Base-by-base conservation (phyloP, 306 rosid genomes). In the Pyrus bretschneideri region DNA sequence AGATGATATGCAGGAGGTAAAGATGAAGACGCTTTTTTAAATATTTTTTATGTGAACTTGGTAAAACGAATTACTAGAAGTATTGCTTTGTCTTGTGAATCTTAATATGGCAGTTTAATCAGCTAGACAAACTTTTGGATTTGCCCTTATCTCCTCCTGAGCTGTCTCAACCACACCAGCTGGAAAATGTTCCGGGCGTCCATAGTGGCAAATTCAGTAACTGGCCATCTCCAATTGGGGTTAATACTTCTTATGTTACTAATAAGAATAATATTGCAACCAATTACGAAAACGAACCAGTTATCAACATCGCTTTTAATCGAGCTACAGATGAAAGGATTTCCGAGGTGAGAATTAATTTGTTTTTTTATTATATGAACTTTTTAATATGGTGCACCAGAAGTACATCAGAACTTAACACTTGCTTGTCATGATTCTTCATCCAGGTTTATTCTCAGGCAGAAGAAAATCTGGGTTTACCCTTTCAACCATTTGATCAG, bases 341-440 rank as follows among this genome's bases (percentile, higher is more conserved):
- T 72, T 46, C 69, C 33, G 70, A 55, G 80, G 90, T 90, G 75
- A 84, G 88, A 60, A 69, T 70, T 49, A 80, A 40, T 68, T 65
- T 76, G 27, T 31, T 70, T 4, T 49, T 35, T 1, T 35, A 0
- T 35, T 5, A 49, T 49, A 8, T 66, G 18, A 44, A 77, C n/a
- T 35, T 46, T 17, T 35, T 40, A 61, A 55, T 44, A 29, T 67
- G 61, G 64, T 68, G 44, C 40, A n/a, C 44, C 65, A 11, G 23
- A 66, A 76, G 71, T 54, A 45, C 66, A 65, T 45, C 46, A 29
- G 66, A 4, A 75, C 63, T 29, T 80, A 23, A 66, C 80, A 51
- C 45, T 4, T 70, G 29, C 69, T 84, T 31, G 35, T 57, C 23
- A 31, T 81, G 76, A 65, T 81, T 81, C 55, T 68, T 55, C 18